Evolutionary conservation across 2,329 filamentous ascomycete species (phyloP), one percentile per base, ranked within the genome.

Genomic region (Emmonsiellopsis sp.): DNA sequence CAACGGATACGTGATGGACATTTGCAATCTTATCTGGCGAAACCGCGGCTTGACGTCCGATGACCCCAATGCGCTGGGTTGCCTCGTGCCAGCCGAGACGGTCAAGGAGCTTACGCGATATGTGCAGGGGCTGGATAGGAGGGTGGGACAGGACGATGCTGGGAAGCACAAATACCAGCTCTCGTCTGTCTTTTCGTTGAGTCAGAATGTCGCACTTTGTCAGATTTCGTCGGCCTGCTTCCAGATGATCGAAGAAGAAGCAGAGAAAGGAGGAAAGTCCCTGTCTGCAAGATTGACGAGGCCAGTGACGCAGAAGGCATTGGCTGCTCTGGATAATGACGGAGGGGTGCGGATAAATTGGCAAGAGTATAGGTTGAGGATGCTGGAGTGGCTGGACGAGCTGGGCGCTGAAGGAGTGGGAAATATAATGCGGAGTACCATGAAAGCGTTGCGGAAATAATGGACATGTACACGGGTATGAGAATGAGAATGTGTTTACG

Each of bases 1-100:
- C 72, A 95, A 95, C 66, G 85, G 85, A 20, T 90, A 86, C 65
- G 78, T 94, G 34, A 91, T 93, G 82, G 89, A 95, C 65, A 79
- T 90, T 34, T 91, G 88, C 73, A 94, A 94, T 65, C 82, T 87
- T 50, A 68, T 93, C 46, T 94, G 89, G 89, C 81, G 88, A 7
- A 80, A 81, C 20, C 81, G 84, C 10, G 89, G 85, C 1, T 85
- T 94, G 55, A 81, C 81, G 54, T 72, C 73, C 10, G 73, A 74
- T 1, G 87, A 92, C 58, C 71, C 78, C n/a, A 82, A 83, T 61
- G 75, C 79, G 2, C 62, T 76, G 13, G 81, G 79, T 3, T 79
- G 81, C 59, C 67, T 79, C 7, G 70, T 81, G 50, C 69, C 75
- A 1, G 57, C 63, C 2, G n/a, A 70, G 0, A 72, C 83, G 1